These are phyloP conservation scores for Pelagophyceae sp. DNA, from an alignment of 352 stramenopile species.

Conservation along the genomic window DNA sequence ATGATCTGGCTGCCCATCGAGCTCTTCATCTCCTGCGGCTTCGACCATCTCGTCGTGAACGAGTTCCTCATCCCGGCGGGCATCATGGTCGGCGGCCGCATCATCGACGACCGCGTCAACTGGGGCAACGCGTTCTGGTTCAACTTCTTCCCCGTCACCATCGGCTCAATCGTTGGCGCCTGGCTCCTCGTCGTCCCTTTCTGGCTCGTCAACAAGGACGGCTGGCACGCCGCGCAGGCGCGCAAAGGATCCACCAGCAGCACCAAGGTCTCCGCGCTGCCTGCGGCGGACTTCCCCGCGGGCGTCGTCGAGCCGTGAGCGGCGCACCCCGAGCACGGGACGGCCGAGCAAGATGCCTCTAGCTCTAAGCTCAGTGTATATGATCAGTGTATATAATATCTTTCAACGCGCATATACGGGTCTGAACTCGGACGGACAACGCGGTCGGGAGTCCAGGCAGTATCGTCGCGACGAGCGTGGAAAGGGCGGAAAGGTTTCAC, in stretches of 20 bases:
- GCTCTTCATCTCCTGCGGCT: constrained; percentile 17
- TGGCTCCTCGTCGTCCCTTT: constrained; percentile 12
- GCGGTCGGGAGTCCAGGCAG: no score
- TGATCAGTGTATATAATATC: no score
- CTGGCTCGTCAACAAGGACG: constrained; percentile 18
- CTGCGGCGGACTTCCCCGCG: no score
- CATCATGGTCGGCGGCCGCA: constrained; percentile 2
- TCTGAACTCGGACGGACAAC: no score
- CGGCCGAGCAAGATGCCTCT: no score
- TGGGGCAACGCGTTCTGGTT: constrained; percentile 14
- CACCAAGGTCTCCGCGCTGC: neutral
- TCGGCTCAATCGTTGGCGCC: constrained; percentile 13
- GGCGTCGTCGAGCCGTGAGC: no score
- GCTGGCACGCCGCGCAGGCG: neutral
- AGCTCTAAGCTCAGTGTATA: no score
- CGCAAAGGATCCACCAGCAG: no score
- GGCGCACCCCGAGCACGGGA: no score
- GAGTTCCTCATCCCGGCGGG: constrained; percentile 13
- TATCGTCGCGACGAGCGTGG: no score
- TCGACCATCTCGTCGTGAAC: constrained; percentile 16
- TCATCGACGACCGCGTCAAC: neutral
- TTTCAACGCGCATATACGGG: no score
- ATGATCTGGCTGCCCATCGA: constrained; percentile 17
- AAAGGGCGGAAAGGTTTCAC: no score
- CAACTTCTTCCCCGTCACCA: constrained; percentile 5